phyloP scores from a whole-genome alignment of 2,329 filamentous ascomycete species.

The Hypoxylon sp. region DNA sequence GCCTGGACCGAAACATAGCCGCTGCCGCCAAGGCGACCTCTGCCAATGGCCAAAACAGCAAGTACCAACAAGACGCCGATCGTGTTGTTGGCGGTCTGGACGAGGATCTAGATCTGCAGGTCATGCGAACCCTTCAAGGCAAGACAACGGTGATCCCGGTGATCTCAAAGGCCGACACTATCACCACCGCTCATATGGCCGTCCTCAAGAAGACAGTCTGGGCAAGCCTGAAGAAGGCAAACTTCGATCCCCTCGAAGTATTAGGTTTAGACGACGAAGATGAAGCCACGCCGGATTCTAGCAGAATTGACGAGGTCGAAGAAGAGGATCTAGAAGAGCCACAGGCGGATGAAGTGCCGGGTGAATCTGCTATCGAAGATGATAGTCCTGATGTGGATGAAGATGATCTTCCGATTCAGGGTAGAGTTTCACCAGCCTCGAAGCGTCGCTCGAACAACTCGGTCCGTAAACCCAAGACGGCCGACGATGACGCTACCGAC shows the following conservation, averaged over 20 bases:
- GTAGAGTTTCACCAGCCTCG: conserved; percentile 54
- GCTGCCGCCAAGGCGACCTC: conserved; percentile 69
- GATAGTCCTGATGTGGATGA: conserved; percentile 43
- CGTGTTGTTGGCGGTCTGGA: conserved; percentile 78
- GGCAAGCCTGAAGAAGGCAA: conserved; percentile 85
- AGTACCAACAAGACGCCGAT: conserved; percentile 62
- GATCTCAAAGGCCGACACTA: conserved; percentile 95
- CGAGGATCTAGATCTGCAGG: conserved; percentile 89
- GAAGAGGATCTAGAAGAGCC: conserved; percentile 50
- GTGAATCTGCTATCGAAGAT: conserved; percentile 44
- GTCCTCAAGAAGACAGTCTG: conserved; percentile 92
- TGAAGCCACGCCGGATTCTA: conserved; percentile 63
- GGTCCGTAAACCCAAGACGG: conserved; percentile 58
- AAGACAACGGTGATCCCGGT: conserved; percentile 97
- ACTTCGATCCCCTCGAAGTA: conserved; percentile 88
- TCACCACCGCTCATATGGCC: conserved; percentile 94
- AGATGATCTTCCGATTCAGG: conserved; percentile 57
- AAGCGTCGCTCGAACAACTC: conserved; percentile 62
- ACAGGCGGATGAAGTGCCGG: conserved; percentile 46
- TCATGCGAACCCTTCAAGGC: conserved; percentile 86
- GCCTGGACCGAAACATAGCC: conserved; percentile 85
- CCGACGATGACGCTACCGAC: conserved; percentile 59
- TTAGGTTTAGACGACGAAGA: conserved; percentile 84
- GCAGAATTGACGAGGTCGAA: conserved; percentile 68
- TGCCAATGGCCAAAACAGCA: conserved; percentile 61